phyloP scores from a whole-genome alignment of 1,284 basidiomycete species.

The Rhodotorula sp. region DNA sequence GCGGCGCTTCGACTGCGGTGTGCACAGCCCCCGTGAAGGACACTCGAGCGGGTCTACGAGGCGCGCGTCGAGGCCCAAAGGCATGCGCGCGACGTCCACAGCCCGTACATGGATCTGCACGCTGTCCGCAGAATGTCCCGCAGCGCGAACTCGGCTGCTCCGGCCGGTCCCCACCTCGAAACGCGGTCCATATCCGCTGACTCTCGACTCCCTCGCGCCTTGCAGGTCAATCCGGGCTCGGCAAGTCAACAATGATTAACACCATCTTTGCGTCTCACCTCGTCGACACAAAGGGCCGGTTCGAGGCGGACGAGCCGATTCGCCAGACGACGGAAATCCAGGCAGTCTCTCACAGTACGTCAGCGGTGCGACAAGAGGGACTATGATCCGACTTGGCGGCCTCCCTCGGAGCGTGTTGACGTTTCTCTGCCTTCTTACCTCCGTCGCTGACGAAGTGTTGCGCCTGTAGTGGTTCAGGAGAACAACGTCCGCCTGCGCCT shows the following conservation, averaged over 20 bases:
- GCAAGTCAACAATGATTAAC: constrained; percentile 98
- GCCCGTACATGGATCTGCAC: too few species aligned
- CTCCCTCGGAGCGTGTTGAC: too few species aligned
- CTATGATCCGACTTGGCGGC: too few species aligned
- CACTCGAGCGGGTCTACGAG: too few species aligned
- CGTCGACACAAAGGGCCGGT: constrained; percentile 93
- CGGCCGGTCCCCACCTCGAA: neutral
- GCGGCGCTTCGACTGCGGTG: too few species aligned
- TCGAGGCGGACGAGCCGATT: constrained; percentile 79
- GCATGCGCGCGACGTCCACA: too few species aligned
- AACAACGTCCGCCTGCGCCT: constrained; percentile 91
- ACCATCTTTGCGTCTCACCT: constrained; percentile 98
- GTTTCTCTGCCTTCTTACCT: too few species aligned
- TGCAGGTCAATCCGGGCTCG: constrained; percentile 90
- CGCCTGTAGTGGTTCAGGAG: constrained; percentile 77
- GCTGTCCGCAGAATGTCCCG: too few species aligned
- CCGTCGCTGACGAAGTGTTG: neutral
- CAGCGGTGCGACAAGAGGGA: neutral
- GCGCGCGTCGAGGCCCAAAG: too few species aligned
- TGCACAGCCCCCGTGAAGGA: too few species aligned
- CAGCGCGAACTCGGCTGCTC: too few species aligned
- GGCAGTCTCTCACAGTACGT: constrained; percentile 85
- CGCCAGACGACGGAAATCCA: constrained; percentile 96
- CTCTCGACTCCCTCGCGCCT: constrained; percentile 36
- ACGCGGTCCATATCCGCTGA: neutral